Evolutionary conservation across 2,329 filamentous ascomycete species (phyloP), one percentile per base, ranked within the genome.

Genomic region (Xenosphaeropsis pyriputrescens): DNA sequence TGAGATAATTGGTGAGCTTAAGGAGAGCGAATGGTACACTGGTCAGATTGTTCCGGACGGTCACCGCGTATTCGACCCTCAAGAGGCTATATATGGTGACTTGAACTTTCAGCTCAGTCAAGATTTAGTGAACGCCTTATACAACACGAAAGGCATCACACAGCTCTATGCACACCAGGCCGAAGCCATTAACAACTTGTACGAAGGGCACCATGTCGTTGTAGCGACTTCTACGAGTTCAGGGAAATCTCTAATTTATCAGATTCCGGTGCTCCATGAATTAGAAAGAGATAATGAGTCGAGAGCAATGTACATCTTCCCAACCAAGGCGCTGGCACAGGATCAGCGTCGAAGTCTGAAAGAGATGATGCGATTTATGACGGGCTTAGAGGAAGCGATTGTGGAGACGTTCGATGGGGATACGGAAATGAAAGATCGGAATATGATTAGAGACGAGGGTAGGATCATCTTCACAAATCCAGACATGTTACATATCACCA

Each of bases 391-490:
- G 51, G 68, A 83, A 32, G 64, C 77, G 0, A 62, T 93, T 14
- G 85, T 95, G 2, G 91, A 95, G 52, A 95, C 91, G 0, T 96
- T 93, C 47, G 91, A 98, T 54, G 91, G 91, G 6, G 91, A 98
- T 54, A 98, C 91, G 0, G 77, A 83, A 0, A 88, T 93, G 75
- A 58, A 61, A 5, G 78, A 82, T 43, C 73, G 91, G 16, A 85
- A 85, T 45, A 54, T 65, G 18, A 89, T 98, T 44, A 75, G 89
- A 5, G 88, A 96, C 30, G 78, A 93, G 57, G 91, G 82, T 1
- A 72, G 85, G 17, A 85, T 96, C 44, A 89, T 98, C 36, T 95
- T 98, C 52, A 98, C 91, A 0, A 98, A 98, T 49, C 91, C 91
- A 0, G 91, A 98, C 51, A 98, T 96, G 88, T 68, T 98, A 29